A percentile compares a stretch with the other conserved stretches of the same genome.
Evolutionary conservation across 495 filamentous ascomycete species (phyloP).

Genomic region (Neurospora hispaniola): DNA sequence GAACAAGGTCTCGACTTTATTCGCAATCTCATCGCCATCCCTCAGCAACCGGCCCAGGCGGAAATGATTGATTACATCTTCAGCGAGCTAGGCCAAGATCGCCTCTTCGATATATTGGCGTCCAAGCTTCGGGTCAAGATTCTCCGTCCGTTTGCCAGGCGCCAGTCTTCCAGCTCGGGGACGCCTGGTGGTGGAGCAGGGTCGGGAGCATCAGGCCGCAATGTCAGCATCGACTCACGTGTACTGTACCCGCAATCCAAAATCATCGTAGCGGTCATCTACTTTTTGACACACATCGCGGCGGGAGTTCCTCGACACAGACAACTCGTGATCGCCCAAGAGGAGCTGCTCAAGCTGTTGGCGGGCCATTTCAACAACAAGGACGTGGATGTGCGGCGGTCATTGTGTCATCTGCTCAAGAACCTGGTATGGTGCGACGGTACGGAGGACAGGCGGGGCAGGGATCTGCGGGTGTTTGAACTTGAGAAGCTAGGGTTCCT

Average conservation of each 20-base stretch:
- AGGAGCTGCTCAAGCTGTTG: conserved; percentile 49
- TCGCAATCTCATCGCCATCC: conserved; percentile 66
- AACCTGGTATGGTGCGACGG: conserved; percentile 79
- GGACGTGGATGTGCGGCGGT: conserved; percentile 57
- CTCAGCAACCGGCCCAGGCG: conserved; percentile 15
- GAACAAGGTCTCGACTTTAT: conserved; percentile 83
- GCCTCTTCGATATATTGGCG: conserved; percentile 64
- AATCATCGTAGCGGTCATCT: conserved; percentile 64
- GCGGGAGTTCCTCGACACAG: conserved; percentile 68
- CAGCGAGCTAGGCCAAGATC: conserved; percentile 58
- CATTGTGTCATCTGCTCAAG: conserved; percentile 68
- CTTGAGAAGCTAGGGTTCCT: conserved; percentile 63
- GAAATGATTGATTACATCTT: conserved; percentile 86
- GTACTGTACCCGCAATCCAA: conserved; percentile 52
- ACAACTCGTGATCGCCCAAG: conserved; percentile 47
- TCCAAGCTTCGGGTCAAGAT: conserved; percentile 56
- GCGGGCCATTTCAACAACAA: conserved; percentile 63
- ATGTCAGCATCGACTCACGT: conserved; percentile 22
- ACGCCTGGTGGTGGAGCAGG: neutral
- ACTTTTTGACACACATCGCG: conserved; percentile 75
- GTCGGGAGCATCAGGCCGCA: neutral
- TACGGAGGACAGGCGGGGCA: conserved; percentile 46
- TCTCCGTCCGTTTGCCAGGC: conserved; percentile 32
- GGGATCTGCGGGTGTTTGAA: conserved; percentile 52
- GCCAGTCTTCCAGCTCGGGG: conserved; percentile 6